These are phyloP conservation scores for Pugionium cornutum DNA, from an alignment of 345 rosid species.

Conservation along the genomic window DNA sequence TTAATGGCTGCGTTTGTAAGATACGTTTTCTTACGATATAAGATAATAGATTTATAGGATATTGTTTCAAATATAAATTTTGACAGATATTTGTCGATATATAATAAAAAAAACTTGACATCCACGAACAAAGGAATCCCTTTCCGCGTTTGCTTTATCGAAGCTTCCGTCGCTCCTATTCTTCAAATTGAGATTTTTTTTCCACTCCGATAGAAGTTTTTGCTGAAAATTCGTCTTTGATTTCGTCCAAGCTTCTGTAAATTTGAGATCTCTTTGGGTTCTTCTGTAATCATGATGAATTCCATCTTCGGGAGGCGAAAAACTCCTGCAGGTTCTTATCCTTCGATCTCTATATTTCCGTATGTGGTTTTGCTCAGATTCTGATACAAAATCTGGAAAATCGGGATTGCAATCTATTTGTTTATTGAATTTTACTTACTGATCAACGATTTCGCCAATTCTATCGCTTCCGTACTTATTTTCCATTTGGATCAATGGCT, in stretches of 20 bases:
- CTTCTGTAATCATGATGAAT: conserved; percentile 32
- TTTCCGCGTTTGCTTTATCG: background rate
- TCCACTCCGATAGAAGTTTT: conserved; percentile 12
- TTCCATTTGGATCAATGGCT: background rate
- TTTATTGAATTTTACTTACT: background rate
- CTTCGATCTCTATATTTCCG: background rate
- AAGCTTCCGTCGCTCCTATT: background rate
- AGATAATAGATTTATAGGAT: no score
- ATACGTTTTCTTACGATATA: no score
- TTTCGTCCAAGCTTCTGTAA: background rate
- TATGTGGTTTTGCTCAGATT: background rate
- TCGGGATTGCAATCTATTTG: background rate
- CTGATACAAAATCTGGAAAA: background rate
- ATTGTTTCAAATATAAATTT: no score
- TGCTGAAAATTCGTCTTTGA: background rate
- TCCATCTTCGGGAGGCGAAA: conserved; percentile 43
- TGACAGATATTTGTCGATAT: no score
- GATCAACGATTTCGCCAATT: no score
- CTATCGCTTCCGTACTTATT: background rate
- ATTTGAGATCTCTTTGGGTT: background rate
- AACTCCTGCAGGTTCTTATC: conserved; percentile 39
- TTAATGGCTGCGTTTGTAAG: no score
- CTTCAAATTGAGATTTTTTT: background rate
- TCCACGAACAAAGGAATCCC: background rate
- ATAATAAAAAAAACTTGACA: no score